Base-by-base conservation (phyloP, 1,284 basidiomycete genomes). In the Sparassis latifolia region DNA sequence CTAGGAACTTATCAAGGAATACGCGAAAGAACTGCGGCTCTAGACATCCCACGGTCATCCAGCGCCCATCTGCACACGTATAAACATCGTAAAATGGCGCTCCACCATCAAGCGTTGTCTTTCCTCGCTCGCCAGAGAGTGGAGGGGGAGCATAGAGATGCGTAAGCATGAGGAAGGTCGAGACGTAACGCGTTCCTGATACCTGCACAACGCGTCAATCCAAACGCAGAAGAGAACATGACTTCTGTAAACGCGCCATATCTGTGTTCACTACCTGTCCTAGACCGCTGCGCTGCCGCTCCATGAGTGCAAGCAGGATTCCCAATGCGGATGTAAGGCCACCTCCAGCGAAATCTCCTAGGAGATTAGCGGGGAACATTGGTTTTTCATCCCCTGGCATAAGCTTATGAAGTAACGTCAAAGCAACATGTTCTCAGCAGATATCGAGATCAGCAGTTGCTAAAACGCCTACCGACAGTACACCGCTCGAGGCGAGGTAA, bases 311-410 rank as follows among this genome's bases (percentile, higher is more conserved):
- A 4, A 92, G 71, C 7, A 92, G 72, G 54, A 92, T 84, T 4
- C 90, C 89, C 27, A 83, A 63, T 0, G 80, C 82, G 58, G 87
- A 91, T 52, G 82, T 78, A 38, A 89, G 65, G 3, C 87, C 87
- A 5, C 90, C 90, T 3, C 90, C 90, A 1, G 85, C 90, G 66
- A 92, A 92, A 62, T 92, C 90, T 30, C 80, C 87, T 1, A 92
- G 72, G 28, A 92, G 64, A 60, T 92, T 92, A 28, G 86, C 65
- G 3, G 90, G 90, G 51, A 86, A 88, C 29, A 70, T 69, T 2
- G 90, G 89, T 57, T 83, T 84, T 6, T 79, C 80, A 10, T 71
- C 67, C 6, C 84, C 83, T 45, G 86, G 83, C n/a, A 89, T 70
- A 73, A 88, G 80, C 86, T 88, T 48, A 37, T 12, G 35, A 6